A percentile compares a stretch with the other conserved stretches of the same genome.
Conservation (phyloP, 139 green algal genomes). For the Chlorella sp. region DNA sequence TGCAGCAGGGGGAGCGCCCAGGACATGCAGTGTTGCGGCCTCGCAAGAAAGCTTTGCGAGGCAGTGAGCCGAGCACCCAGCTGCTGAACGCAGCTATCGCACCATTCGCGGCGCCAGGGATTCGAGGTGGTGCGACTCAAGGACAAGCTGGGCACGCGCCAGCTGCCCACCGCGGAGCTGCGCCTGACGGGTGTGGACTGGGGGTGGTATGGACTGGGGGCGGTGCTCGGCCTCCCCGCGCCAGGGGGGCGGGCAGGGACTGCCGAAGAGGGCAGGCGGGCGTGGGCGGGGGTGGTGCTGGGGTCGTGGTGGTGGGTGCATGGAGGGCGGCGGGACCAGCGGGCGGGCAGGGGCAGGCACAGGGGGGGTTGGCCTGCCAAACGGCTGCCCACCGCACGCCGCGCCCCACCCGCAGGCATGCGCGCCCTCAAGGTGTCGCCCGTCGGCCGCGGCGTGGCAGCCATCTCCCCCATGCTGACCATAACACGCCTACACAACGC, state of each 20-base stretch:
- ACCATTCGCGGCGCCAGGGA: not conserved
- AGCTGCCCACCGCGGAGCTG: slow-evolving; percentile 34
- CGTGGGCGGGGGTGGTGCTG: too few relatives aligned
- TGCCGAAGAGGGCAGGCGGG: too few relatives aligned
- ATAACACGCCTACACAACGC: slow-evolving; percentile 30
- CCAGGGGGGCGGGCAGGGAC: too few relatives aligned
- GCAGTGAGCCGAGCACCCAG: not conserved
- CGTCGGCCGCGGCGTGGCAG: slow-evolving; percentile 2
- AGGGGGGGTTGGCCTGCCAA: too few relatives aligned
- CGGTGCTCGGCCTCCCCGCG: too few relatives aligned
- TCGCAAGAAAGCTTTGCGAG: too few relatives aligned
- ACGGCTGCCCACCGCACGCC: too few relatives aligned
- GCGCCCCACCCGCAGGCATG: too few relatives aligned
- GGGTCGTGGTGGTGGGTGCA: too few relatives aligned
- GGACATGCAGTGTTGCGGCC: not conserved
- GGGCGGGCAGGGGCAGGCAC: too few relatives aligned
- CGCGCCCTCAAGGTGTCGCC: slow-evolving; percentile 4
- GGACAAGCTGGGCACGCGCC: slow-evolving; percentile 32
- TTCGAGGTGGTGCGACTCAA: slow-evolving; percentile 35
- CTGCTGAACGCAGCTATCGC: not conserved
- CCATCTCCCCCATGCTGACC: slow-evolving; percentile 30
- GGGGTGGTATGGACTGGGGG: too few relatives aligned
- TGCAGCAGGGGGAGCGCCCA: not conserved
- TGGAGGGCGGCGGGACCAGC: too few relatives aligned
- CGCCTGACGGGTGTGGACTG: not conserved